Base-by-base conservation (phyloP, 2,329 filamentous ascomycete species). In the Xylariaceae sp. region DNA sequence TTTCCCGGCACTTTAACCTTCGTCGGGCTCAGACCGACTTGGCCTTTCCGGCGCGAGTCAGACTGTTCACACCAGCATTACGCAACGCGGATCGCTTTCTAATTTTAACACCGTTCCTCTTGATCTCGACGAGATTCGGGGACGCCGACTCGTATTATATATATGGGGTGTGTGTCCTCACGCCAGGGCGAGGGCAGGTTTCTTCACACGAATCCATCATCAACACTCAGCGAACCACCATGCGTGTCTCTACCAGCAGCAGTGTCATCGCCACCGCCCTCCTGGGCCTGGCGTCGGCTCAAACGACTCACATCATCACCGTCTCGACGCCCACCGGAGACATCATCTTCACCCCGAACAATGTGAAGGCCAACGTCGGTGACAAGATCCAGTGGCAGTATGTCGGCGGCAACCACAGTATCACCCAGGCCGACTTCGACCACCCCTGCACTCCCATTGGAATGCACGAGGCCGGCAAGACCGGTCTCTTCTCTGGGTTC, bases 361-460 rank as follows among this genome's bases (percentile, higher is more conserved):
- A 81, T 68, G 72, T 93, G 71, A 78, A 77, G 63, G 88, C 86
- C 37, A 72, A 75, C n/a, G 74, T 78, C 2, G 89, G 89, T 64
- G 78, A 82, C 66, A 80, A 84, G 76, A 78, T 88, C 10, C 83
- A 87, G 74, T 88, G 88, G 78, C 83, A 87, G 73, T 88, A 88
- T 77, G 77, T 78, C 63, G 78, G 77, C 7, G 81, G 80, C 66
- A 92, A 92, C 78, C 89, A 93, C 81, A 92, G 88, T 54, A 84
- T 92, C 59, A 88, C 86, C 13, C 88, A 92, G 77, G 90, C 89
- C 51, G 85, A 80, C 68, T 93, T 92, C 68, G 85, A 88, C 67
- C 74, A 81, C 58, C 88, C 88, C 10, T 92, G 89, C 76, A 72
- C 80, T 34, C 87, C 88, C 54, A 82, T 88, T 66, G 68, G 72